Evolutionary conservation across 495 filamentous ascomycete species (phyloP).

Genomic region (Daldinia concentrica): DNA sequence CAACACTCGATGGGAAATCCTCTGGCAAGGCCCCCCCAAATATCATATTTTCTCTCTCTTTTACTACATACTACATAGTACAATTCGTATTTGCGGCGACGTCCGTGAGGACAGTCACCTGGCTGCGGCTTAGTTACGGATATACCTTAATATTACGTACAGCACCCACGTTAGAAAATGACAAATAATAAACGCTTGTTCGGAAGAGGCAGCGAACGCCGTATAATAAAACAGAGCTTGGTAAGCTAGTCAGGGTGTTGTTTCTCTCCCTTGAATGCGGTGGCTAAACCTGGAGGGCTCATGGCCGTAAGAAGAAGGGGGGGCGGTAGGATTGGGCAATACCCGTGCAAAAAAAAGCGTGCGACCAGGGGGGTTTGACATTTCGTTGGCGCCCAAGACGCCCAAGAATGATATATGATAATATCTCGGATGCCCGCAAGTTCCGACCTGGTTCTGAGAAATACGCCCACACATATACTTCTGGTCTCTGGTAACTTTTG

Average conservation of each 20-base stretch:
- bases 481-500: slow-evolving; percentile 6
- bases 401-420: slow-evolving; percentile 37
- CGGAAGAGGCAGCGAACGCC: slow-evolving; percentile 31
- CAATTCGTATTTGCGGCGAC: slow-evolving; percentile 22
- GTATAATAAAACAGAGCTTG: slow-evolving; percentile 24
- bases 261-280: slow-evolving; percentile 29
- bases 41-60: background rate
- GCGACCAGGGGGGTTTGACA: slow-evolving; percentile 34
- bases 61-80: background rate
- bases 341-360: slow-evolving; percentile 31
- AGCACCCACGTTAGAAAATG: slow-evolving; percentile 18
- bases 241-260: slow-evolving; percentile 20
- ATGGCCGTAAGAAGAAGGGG: slow-evolving; percentile 14
- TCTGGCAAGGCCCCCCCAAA: background rate
- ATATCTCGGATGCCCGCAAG: slow-evolving; percentile 29
- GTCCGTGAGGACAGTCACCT: slow-evolving; percentile 21
- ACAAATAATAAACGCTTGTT: slow-evolving; percentile 30
- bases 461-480: background rate
- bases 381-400: slow-evolving; percentile 35
- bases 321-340: slow-evolving; percentile 36
- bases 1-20: background rate
- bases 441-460: slow-evolving; percentile 26
- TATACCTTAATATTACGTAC: slow-evolving; percentile 23
- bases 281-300: slow-evolving; percentile 14
- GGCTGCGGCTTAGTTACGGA: slow-evolving; percentile 1